Conservation (phyloP, 2,329 filamentous ascomycete species). For the Tolypocladium inflatum region DNA sequence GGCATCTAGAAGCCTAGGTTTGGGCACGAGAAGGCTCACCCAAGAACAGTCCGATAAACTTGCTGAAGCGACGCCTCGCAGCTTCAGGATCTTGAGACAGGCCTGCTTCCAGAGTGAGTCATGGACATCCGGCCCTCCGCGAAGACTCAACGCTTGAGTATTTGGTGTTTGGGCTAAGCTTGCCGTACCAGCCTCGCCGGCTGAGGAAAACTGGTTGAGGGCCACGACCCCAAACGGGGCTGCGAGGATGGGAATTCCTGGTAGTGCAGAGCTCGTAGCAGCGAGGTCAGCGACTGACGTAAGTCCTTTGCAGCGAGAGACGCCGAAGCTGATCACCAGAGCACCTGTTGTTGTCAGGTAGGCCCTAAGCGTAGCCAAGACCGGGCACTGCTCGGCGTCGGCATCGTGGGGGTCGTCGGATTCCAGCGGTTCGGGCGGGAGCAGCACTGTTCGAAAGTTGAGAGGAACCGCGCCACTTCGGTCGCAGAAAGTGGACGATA, state of each 20-base stretch:
- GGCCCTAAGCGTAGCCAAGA: constrained; percentile 41
- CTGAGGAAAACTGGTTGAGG: constrained; percentile 12
- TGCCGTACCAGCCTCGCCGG: constrained; percentile 17
- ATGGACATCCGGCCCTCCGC: constrained; percentile 28
- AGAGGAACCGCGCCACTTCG: constrained; percentile 40
- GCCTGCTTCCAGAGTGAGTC: constrained; percentile 38
- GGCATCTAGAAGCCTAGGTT: constrained; percentile 31
- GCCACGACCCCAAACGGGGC: constrained; percentile 42
- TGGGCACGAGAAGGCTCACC: constrained; percentile 40
- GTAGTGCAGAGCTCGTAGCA: constrained; percentile 26
- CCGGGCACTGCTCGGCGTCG: constrained; percentile 10
- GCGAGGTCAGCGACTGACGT: constrained; percentile 34
- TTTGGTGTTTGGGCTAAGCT: constrained; percentile 42
- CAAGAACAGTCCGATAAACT: constrained; percentile 35
- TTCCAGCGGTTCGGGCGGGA: constrained; percentile 20
- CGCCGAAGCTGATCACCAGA: constrained; percentile 38
- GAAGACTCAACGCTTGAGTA: constrained; percentile 35
- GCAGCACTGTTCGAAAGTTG: constrained; percentile 42
- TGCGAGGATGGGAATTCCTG: constrained; percentile 37
- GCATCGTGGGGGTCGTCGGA: constrained; percentile 8
- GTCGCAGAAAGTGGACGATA: constrained; percentile 39
- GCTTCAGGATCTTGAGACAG: constrained; percentile 40
- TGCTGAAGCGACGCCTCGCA: constrained; percentile 36
- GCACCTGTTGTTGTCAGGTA: constrained; percentile 48
- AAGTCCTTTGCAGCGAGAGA: constrained; percentile 38